Evolutionary conservation across 225 moss, liverwort and hornwort genomes (phyloP).

Genomic region (Polytrichum formosum): DNA sequence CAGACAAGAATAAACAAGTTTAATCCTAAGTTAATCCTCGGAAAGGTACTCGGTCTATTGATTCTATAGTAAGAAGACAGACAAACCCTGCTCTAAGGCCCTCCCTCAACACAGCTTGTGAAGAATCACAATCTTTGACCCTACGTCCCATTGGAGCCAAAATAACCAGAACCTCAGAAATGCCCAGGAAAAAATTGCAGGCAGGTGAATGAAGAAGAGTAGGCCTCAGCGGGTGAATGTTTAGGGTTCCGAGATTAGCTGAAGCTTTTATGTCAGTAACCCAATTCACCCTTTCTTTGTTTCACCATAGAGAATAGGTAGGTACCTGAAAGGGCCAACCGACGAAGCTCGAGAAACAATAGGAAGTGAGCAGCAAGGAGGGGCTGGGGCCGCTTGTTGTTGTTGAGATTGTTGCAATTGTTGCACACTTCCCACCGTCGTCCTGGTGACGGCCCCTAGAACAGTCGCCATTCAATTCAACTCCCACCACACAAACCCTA

Average conservation of each 20-base stretch:
- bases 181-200: no score
- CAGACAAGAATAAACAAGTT: background rate
- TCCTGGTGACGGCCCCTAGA: slow-evolving; percentile 24
- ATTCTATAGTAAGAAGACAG: no score
- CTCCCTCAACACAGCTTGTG: background rate
- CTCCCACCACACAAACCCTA: slow-evolving; percentile 9
- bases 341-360: slow-evolving; percentile 14
- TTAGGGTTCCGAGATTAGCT: no score
- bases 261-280: background rate
- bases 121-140: background rate
- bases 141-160: background rate
- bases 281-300: background rate
- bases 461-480: slow-evolving; percentile 32
- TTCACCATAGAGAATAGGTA: background rate
- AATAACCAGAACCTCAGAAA: slow-evolving; percentile 3
- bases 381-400: background rate
- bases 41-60: background rate
- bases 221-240: no score
- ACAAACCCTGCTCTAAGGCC: background rate
- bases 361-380: slow-evolving; percentile 18
- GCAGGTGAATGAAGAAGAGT: no score
- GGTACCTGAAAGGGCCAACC: slow-evolving; percentile 27
- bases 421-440: slow-evolving; percentile 15
- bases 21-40: background rate
- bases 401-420: slow-evolving; percentile 2